phyloP scores from a whole-genome alignment of 768 basidiomycete genomes.

The Coprinellus aureogranulatus region DNA sequence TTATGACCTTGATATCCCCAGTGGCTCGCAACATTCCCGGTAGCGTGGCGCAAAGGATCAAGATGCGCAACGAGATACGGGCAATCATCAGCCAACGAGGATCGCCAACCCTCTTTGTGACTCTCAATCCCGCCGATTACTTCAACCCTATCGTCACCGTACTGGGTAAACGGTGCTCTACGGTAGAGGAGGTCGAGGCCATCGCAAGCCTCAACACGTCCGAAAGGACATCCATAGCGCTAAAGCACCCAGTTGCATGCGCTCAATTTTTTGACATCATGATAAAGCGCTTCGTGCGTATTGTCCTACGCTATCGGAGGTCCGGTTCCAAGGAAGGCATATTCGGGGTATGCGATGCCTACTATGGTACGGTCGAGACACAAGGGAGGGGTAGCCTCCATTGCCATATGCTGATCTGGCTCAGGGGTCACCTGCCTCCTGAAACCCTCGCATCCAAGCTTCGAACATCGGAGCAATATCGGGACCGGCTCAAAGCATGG shows the following conservation, averaged over 20 bases:
- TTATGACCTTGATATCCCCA: slow-evolving; percentile 1
- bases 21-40: slow-evolving; percentile 15
- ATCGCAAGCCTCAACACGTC: slow-evolving; percentile 2
- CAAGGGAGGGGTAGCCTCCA: slow-evolving; percentile 7
- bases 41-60: slow-evolving; percentile 16
- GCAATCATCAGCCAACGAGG: slow-evolving; percentile 12
- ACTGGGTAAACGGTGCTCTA: slow-evolving; percentile 11
- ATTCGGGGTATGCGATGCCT: slow-evolving; percentile 8
- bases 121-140: slow-evolving; percentile 21
- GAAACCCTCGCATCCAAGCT: slow-evolving; percentile 1
- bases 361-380: slow-evolving; percentile 15
- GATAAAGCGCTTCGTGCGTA: slow-evolving; percentile 16
- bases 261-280: slow-evolving; percentile 21
- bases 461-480: slow-evolving; percentile 1
- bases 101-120: slow-evolving; percentile 18
- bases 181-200: slow-evolving; percentile 7
- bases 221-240: slow-evolving; percentile 10
- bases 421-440: slow-evolving; percentile 11
- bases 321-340: not conserved
- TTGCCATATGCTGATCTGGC: slow-evolving; percentile 15
- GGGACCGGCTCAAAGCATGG: not conserved
- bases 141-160: slow-evolving; percentile 16
- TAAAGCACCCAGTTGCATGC: slow-evolving; percentile 18
- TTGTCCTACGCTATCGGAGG: slow-evolving; percentile 10
- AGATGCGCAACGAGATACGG: slow-evolving; percentile 17